These are phyloP conservation scores for Elsinoe australis DNA, from an alignment of 2,329 filamentous ascomycete genomes.

Conservation along the genomic window DNA sequence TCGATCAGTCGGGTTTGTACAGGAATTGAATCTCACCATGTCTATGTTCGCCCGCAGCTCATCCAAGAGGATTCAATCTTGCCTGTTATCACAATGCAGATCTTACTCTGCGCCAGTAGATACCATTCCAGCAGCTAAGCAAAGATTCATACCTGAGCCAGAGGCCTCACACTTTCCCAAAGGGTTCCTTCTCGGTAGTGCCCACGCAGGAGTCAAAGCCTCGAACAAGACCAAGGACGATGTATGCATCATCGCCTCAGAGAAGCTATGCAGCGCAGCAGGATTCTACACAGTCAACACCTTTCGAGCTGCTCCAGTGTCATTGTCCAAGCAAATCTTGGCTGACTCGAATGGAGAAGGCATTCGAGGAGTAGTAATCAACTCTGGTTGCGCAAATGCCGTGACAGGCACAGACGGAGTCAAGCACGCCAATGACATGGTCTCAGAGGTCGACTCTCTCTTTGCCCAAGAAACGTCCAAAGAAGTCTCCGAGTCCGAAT, in stretches of 20 bases:
- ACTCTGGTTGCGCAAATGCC: constrained; percentile 94
- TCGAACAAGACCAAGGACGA: constrained; percentile 88
- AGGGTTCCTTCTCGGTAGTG: constrained; percentile 79
- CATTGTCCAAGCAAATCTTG: constrained; percentile 68
- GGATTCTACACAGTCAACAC: constrained; percentile 92
- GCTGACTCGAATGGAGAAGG: constrained; percentile 53
- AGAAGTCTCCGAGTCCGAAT: constrained; percentile 28
- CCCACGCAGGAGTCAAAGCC: constrained; percentile 87
- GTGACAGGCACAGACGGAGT: constrained; percentile 86
- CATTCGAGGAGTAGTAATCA: constrained; percentile 77
- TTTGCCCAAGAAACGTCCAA: constrained; percentile 32
- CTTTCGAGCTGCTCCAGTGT: constrained; percentile 93
- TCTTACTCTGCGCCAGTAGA: constrained; percentile 54
- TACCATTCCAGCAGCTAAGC: constrained; percentile 67
- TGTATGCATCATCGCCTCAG: constrained; percentile 79
- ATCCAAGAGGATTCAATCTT: constrained; percentile 24
- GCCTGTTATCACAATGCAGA: constrained; percentile 35
- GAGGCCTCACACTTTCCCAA: constrained; percentile 69
- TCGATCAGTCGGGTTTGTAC: too few species aligned
- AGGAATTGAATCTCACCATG: too few species aligned
- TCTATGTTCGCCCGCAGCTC: constrained; percentile 7
- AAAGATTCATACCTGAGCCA: constrained; percentile 77
- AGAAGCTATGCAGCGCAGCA: constrained; percentile 76
- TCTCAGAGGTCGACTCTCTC: constrained; percentile 62
- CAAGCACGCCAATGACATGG: constrained; percentile 84